A percentile compares a stretch with the other conserved stretches of the same genome.
Conservation (phyloP, 495 filamentous ascomycete genomes). For the Apodospora peruviana region DNA sequence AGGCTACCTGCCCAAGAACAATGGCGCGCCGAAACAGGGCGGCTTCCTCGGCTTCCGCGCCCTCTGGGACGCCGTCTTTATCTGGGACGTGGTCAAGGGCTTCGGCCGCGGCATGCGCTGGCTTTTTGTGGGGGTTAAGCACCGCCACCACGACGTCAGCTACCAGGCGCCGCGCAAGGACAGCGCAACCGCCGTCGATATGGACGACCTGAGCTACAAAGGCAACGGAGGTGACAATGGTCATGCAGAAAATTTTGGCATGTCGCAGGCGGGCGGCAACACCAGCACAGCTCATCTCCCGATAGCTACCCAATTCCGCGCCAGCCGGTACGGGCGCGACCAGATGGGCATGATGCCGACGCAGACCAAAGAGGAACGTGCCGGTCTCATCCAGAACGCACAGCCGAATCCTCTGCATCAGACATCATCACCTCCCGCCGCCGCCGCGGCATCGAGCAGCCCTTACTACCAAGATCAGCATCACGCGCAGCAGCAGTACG, state of each 20-base stretch:
- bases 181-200: conserved; percentile 8
- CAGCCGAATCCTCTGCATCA: conserved; percentile 40
- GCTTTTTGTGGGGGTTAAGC: conserved; percentile 67
- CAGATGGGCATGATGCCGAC: conserved; percentile 9
- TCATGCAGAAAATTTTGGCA: conserved; percentile 13
- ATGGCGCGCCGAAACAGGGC: conserved; percentile 51
- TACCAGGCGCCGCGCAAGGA: conserved; percentile 23
- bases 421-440: background rate
- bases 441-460: too few species aligned
- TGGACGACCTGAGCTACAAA: conserved; percentile 28
- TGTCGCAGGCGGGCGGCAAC: conserved; percentile 18
- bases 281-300: conserved; percentile 34
- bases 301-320: conserved; percentile 38
- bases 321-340: conserved; percentile 18
- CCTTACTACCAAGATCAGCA: background rate
- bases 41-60: conserved; percentile 59
- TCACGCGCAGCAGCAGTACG: conserved; percentile 3
- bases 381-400: conserved; percentile 41
- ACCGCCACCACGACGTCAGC: conserved; percentile 38
- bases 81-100: conserved; percentile 78
- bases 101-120: conserved; percentile 72
- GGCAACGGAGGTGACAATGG: conserved; percentile 5
- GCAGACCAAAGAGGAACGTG: conserved; percentile 32
- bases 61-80: conserved; percentile 67
- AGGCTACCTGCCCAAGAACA: conserved; percentile 23